A percentile compares a stretch with the other conserved stretches of the same genome.
Evolutionary conservation across 2,329 filamentous ascomycete genomes (phyloP).

Genomic region (Ophiostoma piceae): DNA sequence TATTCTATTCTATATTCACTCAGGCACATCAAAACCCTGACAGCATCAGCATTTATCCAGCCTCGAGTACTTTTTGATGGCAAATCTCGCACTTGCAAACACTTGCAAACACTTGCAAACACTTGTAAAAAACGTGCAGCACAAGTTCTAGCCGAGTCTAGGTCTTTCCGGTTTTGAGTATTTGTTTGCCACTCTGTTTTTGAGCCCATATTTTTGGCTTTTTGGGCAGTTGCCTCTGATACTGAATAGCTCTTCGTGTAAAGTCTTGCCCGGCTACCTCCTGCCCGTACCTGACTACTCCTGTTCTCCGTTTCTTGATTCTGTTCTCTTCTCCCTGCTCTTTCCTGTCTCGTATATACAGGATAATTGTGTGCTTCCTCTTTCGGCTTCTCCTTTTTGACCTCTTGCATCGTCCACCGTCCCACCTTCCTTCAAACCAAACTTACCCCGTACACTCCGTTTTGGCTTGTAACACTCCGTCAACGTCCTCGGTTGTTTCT

Average conservation of each 20-base stretch:
- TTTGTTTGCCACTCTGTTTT: neutral
- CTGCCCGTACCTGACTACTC: neutral
- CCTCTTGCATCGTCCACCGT: neutral
- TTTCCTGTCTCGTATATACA: neutral
- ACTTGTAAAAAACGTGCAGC: neutral
- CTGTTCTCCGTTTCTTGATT: too few species aligned
- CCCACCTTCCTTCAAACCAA: neutral
- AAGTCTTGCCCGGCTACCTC: too few species aligned
- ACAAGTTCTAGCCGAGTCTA: neutral
- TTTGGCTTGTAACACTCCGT: neutral
- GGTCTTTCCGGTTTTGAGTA: neutral
- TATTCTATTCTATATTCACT: neutral
- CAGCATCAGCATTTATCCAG: neutral
- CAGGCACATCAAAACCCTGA: neutral
- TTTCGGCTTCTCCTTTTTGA: too few species aligned
- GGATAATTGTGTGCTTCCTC: neutral
- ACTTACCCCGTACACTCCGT: neutral
- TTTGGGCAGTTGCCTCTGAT: too few species aligned
- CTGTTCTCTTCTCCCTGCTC: neutral
- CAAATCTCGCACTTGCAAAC: too few species aligned
- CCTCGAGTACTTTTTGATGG: neutral
- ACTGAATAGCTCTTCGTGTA: too few species aligned
- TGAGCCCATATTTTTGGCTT: neutral
- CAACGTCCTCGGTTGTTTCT: conserved; percentile 1
- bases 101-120: too few species aligned